Evolutionary conservation across 1,284 basidiomycete species (phyloP).

Genomic region (Ganoderma sp.): DNA sequence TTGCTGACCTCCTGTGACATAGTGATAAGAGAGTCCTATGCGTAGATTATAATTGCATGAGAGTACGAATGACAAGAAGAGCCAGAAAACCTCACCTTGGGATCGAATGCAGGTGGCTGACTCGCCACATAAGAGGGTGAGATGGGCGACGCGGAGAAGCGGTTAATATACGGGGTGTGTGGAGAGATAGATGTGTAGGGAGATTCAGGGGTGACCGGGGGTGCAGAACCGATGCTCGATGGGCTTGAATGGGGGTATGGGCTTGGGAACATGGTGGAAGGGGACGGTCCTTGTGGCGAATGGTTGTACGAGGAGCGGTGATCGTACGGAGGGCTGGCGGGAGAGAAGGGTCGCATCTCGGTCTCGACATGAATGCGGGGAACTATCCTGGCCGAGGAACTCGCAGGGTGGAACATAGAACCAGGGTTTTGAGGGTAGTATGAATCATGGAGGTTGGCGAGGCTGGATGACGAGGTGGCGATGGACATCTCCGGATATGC

Average conservation of each 20-base stretch:
- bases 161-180: constrained; percentile 22
- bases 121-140: constrained; percentile 12
- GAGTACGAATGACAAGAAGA: neutral
- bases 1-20: constrained; percentile 10
- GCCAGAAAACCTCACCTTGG: neutral
- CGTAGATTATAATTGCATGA: neutral
- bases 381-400: neutral
- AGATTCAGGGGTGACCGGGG: constrained; percentile 22
- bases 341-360: constrained; percentile 5
- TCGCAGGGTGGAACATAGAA: neutral
- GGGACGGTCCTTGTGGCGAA: constrained; percentile 14
- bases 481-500: neutral
- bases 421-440: constrained; percentile 7
- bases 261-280: constrained; percentile 8
- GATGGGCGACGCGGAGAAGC: constrained; percentile 20
- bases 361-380: constrained; percentile 29
- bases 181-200: constrained; percentile 11
- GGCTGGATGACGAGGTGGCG: neutral
- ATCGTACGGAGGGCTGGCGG: constrained; percentile 2
- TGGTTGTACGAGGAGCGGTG: constrained; percentile 17
- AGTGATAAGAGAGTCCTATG: neutral
- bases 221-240: constrained; percentile 24
- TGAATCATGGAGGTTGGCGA: constrained; percentile 11
- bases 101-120: constrained; percentile 12
- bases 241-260: constrained; percentile 20